Evolutionary conservation across 345 rosid genomes (phyloP).

Genomic region (Mangifera indica): DNA sequence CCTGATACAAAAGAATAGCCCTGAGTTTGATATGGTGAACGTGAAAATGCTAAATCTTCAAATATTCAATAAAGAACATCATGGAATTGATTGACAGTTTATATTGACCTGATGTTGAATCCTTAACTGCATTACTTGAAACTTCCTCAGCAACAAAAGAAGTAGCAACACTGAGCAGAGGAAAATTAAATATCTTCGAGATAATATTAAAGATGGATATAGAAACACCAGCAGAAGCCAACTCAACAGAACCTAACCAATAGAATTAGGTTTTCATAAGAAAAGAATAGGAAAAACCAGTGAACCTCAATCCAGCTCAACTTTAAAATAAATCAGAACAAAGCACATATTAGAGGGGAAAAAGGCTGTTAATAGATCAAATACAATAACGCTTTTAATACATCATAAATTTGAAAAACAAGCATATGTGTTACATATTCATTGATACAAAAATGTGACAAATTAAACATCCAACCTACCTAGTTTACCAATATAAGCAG

Average conservation of each 20-base stretch:
- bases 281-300: background rate
- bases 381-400: background rate
- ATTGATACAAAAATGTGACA: background rate
- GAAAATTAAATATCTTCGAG: constrained; percentile 90
- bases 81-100: background rate
- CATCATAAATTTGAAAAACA: no score
- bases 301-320: background rate
- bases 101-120: constrained; percentile 49
- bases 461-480: constrained; percentile 40
- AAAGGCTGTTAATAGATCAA: background rate
- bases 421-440: background rate
- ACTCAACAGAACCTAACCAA: constrained; percentile 69
- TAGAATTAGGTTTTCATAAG: constrained; percentile 8
- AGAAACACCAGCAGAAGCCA: constrained; percentile 89
- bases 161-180: constrained; percentile 91
- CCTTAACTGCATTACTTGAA: constrained; percentile 48
- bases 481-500: constrained; percentile 89
- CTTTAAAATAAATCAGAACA: background rate
- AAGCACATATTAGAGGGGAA: background rate
- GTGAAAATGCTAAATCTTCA: constrained; percentile 13
- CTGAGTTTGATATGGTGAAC: constrained; percentile 4
- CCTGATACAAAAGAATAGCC: constrained; percentile 32
- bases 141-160: constrained; percentile 96
- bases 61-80: constrained; percentile 4
- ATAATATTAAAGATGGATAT: constrained; percentile 74